Conservation (phyloP, 2,329 filamentous ascomycete species). For the Sporothrix pseudoabietina region DNA sequence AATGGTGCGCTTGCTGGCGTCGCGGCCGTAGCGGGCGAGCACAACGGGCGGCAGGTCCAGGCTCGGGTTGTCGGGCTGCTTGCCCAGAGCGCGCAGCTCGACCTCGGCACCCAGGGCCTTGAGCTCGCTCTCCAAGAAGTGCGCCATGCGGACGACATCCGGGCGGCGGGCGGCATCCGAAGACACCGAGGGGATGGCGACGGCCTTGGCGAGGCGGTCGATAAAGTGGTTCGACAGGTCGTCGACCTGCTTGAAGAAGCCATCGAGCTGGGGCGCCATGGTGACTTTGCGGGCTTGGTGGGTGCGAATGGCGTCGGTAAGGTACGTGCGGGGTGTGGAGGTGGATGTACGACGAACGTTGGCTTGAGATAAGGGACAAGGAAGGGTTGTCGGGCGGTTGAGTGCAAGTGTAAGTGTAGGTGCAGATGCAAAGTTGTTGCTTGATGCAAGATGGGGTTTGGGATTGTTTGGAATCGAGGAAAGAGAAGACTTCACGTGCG, state of each 20-base stretch:
- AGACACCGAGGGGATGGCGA: slow-evolving; percentile 94
- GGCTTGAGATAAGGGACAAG: background rate
- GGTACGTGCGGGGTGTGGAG: slow-evolving; percentile 48
- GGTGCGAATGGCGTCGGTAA: slow-evolving; percentile 55
- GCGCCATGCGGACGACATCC: slow-evolving; percentile 95
- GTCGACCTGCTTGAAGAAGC: slow-evolving; percentile 93
- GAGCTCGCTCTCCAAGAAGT: slow-evolving; percentile 84
- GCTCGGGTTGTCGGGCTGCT: slow-evolving; percentile 87
- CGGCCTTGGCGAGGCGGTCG: slow-evolving; percentile 84
- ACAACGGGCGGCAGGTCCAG: slow-evolving; percentile 92
- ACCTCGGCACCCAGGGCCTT: slow-evolving; percentile 82
- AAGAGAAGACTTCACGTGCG: background rate
- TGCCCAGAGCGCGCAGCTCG: slow-evolving; percentile 82
- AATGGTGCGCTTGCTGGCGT: slow-evolving; percentile 91
- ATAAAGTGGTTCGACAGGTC: slow-evolving; percentile 78
- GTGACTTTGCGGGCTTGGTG: slow-evolving; percentile 62
- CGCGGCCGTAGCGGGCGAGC: slow-evolving; percentile 86
- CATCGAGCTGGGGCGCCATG: slow-evolving; percentile 88
- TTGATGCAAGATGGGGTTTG: background rate
- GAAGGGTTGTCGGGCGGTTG: background rate
- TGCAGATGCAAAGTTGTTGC: background rate
- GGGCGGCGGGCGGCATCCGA: slow-evolving; percentile 84
- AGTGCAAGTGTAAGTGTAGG: background rate
- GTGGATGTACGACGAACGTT: background rate
- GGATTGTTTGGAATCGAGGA: background rate